A percentile compares a stretch with the other conserved stretches of the same genome.
These are phyloP conservation scores for Vinca minor DNA, from an alignment of 257 asterid species.

Conservation along the genomic window DNA sequence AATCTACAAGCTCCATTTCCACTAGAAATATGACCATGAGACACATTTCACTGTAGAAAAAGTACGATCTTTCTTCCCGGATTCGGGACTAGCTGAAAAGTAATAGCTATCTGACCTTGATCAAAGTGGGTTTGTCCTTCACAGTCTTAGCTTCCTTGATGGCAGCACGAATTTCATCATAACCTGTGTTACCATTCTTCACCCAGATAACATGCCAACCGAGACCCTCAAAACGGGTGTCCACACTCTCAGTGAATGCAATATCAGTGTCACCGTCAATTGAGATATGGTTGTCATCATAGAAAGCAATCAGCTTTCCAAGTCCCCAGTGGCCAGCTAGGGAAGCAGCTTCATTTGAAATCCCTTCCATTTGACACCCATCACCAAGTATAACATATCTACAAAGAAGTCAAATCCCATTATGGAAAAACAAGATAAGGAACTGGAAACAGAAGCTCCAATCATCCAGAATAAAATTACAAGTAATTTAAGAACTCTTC, in stretches of 20 bases:
- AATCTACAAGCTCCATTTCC: neutral
- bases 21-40: neutral
- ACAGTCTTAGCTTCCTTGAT: constrained; percentile 90
- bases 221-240: constrained; percentile 74
- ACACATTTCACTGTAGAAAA: neutral
- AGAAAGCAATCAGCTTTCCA: constrained; percentile 86
- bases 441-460: neutral
- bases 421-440: constrained; percentile 9
- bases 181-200: constrained; percentile 87
- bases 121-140: constrained; percentile 84
- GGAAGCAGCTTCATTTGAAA: constrained; percentile 84
- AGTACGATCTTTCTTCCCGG: neutral
- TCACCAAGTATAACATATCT: constrained; percentile 63
- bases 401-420: constrained; percentile 10
- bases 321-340: constrained; percentile 99
- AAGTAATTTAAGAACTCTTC: constrained; percentile 7
- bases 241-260: constrained; percentile 84
- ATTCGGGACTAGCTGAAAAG: neutral
- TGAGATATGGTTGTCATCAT: constrained; percentile 90
- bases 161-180: constrained; percentile 93
- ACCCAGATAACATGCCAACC: constrained; percentile 99
- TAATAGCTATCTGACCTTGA: constrained; percentile 41
- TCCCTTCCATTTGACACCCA: constrained; percentile 97
- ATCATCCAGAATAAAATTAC: neutral
- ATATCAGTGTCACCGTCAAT: constrained; percentile 96